Base-by-base conservation (phyloP, 2,329 filamentous ascomycete genomes). In the Verticillium tricorpus region DNA sequence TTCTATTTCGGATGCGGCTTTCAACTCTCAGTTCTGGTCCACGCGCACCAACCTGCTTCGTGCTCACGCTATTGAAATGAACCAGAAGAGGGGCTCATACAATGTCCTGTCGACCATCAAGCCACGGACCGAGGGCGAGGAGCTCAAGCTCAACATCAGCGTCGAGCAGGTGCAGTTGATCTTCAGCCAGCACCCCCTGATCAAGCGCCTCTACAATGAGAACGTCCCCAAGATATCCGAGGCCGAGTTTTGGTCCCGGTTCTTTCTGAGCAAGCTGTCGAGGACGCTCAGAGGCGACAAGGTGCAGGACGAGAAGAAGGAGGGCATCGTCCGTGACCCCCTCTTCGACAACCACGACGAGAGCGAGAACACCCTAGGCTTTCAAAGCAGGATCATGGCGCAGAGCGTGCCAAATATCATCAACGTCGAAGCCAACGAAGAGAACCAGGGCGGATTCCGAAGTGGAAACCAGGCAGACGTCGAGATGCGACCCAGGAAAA, bases 11-110 rank as follows among this genome's bases (percentile, higher is more conserved):
- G 87, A 90, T 32, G 85, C 85, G 1, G 89, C 93, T 55, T 97
- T 98, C 74, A 93, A 94, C 67, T 82, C 87, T 1, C 94, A 97
- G 73, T 99, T 99, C 77, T 99, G 95, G 95, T 92, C 92, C 1
- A 92, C 92, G 2, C 85, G 96, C 56, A 85, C 93, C 56, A 92
- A 92, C 72, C 80, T 97, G 35, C 82, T 99, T 34, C 90, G 95
- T 14, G 90, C 94, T 0, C 91, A 97, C 77, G 93, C 93, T 1
- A 95, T 97, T 56, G 93, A 98, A 75, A 88, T 85, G 61, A 88
- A 86, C 63, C 96, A 99, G 78, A 90, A 88, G 68, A 89, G 91
- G 67, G 95, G 94, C 6, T 88, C 92, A 3, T 97, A 97, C 77
- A 98, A 99, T 69, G 93, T 98, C 7, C 81, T 99, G 19, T 93